Evolutionary conservation across 441 rosid genomes (phyloP).

Genomic region (Euphorbia schlechtendalii): DNA sequence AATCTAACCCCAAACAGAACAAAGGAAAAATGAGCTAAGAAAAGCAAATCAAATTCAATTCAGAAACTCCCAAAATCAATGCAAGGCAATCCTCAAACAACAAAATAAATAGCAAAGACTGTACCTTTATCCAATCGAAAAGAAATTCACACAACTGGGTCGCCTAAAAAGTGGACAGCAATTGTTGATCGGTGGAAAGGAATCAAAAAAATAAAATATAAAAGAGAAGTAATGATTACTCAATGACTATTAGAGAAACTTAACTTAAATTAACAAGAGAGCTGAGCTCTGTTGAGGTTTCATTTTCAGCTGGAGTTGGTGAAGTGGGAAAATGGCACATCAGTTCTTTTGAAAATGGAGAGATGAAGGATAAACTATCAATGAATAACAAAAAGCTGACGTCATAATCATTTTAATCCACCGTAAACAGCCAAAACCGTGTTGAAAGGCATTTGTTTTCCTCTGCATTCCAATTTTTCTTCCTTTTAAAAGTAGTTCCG

Average conservation of each 20-base stretch:
- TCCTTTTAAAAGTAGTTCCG: no score
- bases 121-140: no score
- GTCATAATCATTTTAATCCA: neutral
- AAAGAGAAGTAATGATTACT: neutral
- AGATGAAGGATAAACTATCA: neutral
- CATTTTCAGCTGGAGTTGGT: neutral
- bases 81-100: no score
- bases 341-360: neutral
- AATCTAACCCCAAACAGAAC: no score
- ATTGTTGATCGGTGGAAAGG: slow-evolving; percentile 6
- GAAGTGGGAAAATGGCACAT: slow-evolving; percentile 4
- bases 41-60: no score
- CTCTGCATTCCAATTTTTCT: neutral
- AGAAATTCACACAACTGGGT: no score
- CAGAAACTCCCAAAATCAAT: no score
- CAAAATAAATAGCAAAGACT: no score
- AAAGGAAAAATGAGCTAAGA: no score
- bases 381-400: neutral
- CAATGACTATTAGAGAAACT: neutral
- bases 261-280: neutral
- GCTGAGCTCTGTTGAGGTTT: slow-evolving; percentile 4
- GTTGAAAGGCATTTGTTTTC: neutral
- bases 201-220: neutral
- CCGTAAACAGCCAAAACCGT: neutral
- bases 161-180: neutral